Base-by-base conservation (phyloP, 2,329 filamentous ascomycete genomes). In the Emergomyces orientalis region DNA sequence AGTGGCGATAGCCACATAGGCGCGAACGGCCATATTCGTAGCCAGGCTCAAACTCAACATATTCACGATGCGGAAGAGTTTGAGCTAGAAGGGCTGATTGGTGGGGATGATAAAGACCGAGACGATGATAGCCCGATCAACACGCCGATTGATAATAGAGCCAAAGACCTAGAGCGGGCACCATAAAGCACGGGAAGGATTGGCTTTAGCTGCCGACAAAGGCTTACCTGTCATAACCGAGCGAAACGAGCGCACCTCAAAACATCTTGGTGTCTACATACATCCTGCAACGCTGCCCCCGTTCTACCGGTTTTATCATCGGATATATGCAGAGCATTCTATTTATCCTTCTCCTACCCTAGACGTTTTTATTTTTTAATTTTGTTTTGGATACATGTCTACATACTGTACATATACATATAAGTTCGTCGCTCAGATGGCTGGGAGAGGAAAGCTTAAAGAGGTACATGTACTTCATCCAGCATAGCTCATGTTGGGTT, bases 31-130 rank as follows among this genome's bases (percentile, higher is more conserved):
- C 79, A 82, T 65, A 73, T 75, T 3, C 73, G 73, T 60, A 68
- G 72, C 0, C 65, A 66, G 32, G 71, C 74, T 22, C 77, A 73
- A 67, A 75, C 67, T 72, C 72, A 79, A 74, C 84, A 84, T 65
- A 80, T 93, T 45, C 82, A 85, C 37, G 92, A 96, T 71, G 92
- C 90, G 0, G 88, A 97, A 72, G 91, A 96, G 69, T 99, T 96
- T 73, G 94, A 97, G 76, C 81, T 99, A 0, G 91, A 94, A 64
- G 93, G 90, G 0, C 77, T 99, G 47, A 92, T 65, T n/a, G 62
- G 56, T 49, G 57, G 68, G 54, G 30, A 57, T 58, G 71, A 71
- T 54, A 75, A 73, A 64, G 63, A 62, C 14, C 66, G 66, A 34
- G 73, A 75, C 57, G 73, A 75, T 54, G 66, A 68, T 56, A 62